Evolutionary conservation across 2,329 filamentous ascomycete genomes (phyloP), one percentile per base, ranked within the genome.

Genomic region (Aspergillus fischeri): DNA sequence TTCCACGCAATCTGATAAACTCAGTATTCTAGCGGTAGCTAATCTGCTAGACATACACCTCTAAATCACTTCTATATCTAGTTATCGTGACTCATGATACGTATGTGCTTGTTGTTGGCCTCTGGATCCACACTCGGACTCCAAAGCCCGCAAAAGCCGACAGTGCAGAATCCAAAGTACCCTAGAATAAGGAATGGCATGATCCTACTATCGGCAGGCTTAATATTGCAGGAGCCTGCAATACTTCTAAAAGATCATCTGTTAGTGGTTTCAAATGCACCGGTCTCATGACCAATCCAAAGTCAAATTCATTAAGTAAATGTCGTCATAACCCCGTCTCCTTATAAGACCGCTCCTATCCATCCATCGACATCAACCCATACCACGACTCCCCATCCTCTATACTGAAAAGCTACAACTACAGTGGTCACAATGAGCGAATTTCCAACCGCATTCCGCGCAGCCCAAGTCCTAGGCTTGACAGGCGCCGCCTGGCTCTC

Each of bases 401-500:
- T 24, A 47, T 25, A 47, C 11, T 5, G 11, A 25, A 7, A 41
- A 27, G 1, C 35, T 47, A 41, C 25, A 49, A 52, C 38, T 27
- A 21, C 20, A 52, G 20, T 14, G n/a, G 20, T n/a, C 44, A 47
- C 14, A 35, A 70, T 68, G 63, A 51, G 51, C 41, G 32, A 17
- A 17, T 38, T 17, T 1, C 32, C 32, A 17, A 8, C 21, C 63
- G 60, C 60, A 24, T 63, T 70, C 49, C 64, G 63, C 25, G 24
- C 67, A 29, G 69, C 69, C 17, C 70, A 71, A 48, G 63, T 58
- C 7, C 50, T 70, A 7, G 70, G 68, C 49, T 54, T 70, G 10
- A 66, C 62, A 4, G 69, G 70, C 14, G 65, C 70, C 21, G 65
- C 64, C n/a, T 72, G 67, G 64, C 58, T 72, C 21, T 65, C 67